Evolutionary conservation across 164 flowering plant species (phyloP), one percentile per base, ranked within the genome.

Genomic region (Chimonanthus salicifolius): DNA sequence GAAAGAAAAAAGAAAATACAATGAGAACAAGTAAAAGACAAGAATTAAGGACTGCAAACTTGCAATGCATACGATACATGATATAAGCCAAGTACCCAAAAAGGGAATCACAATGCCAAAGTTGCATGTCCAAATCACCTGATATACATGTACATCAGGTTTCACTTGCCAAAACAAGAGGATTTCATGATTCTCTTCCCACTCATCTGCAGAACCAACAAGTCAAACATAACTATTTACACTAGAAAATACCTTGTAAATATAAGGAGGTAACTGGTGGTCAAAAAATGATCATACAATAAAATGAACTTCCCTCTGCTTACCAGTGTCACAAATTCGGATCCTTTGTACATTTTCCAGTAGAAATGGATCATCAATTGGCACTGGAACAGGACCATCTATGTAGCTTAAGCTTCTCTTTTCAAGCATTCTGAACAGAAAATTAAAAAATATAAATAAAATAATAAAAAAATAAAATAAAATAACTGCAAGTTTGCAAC

Each of bases 141-240:
- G 98, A 83, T 85, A 96, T 67, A 90, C 98, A 78, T 96, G 95
- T 78, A 96, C 97, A 69, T 82, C 83, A 58, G 99, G 99, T 76
- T 90, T 90, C 72, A 92, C 98, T 91, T 96, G 98, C 99, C 99
- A 96, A 80, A 96, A 96, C 82, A 96, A 82, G 63, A 96, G 89
- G 76, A 94, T 78, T 45, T 86, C 93, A 75, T 86, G 89, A 67
- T 85, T 87, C 73, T 84, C 85, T 76, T 82, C 85, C 89, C 92
- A 85, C 70, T 89, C 98, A 82, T 96, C 99, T 96, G 69, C 74
- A 82, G 77, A 77, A 20, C 69, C 9, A 70, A 43, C 64, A 72
- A 70, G 21, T 16, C 5, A 49, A 21, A 68, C 33, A 71, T 69
- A 66, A 45, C 20, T 3, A 13, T 66, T 47, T 5, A 66, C 6